Evolutionary conservation across 345 rosid genomes (phyloP).

Genomic region (Eucalyptus polyanthemos): DNA sequence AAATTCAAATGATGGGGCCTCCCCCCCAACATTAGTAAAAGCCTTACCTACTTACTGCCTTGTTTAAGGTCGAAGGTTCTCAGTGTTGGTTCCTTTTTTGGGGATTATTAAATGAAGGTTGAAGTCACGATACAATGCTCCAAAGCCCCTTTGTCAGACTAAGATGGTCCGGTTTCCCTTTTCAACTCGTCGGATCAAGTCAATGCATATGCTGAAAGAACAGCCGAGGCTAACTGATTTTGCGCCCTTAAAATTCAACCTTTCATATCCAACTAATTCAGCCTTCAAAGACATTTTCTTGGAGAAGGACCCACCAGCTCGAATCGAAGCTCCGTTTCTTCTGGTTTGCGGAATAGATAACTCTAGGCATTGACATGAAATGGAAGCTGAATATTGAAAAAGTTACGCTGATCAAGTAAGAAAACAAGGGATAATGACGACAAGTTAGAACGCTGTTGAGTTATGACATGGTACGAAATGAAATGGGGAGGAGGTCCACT

Average conservation of each 20-base stretch:
- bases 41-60: neutral
- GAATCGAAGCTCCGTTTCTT: neutral
- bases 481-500: neutral
- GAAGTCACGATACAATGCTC: neutral
- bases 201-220: neutral
- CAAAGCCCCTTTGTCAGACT: neutral
- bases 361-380: neutral
- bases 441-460: neutral
- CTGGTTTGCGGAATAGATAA: neutral
- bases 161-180: neutral
- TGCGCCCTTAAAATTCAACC: neutral
- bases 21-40: neutral
- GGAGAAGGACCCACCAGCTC: neutral
- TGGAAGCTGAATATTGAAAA: neutral
- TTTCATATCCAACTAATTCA: neutral
- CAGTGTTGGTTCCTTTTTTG: neutral
- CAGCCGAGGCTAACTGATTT: too few relatives aligned
- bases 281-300: neutral
- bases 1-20: neutral
- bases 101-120: neutral
- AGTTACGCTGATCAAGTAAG: neutral
- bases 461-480: neutral
- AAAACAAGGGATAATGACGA: neutral
- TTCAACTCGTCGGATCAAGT: neutral
- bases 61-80: neutral